A percentile compares a stretch with the other conserved stretches of the same genome.
phyloP scores from a whole-genome alignment of 2,329 filamentous ascomycete genomes.

The Neofusicoccum parvum region DNA sequence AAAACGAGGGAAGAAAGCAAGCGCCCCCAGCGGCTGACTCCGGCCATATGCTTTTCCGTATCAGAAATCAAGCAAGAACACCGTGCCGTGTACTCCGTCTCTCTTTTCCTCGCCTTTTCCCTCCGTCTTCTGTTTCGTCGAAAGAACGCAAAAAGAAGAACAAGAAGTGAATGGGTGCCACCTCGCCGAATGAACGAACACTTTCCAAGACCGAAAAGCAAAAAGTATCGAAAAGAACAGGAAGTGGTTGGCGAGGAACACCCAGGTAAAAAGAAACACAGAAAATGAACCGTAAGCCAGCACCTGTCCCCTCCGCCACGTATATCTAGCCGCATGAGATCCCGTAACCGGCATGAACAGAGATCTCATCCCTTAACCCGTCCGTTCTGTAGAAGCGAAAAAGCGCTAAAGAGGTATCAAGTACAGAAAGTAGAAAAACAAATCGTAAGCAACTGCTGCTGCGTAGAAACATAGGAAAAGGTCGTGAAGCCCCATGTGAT shows the following conservation, averaged over 20 bases:
- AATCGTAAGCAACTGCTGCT: constrained; percentile 13
- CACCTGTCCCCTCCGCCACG: background rate
- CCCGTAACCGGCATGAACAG: constrained; percentile 17
- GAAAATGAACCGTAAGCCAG: constrained; percentile 6
- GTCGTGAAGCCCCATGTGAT: constrained; percentile 11
- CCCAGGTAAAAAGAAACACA: background rate
- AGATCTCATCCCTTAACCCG: constrained; percentile 9
- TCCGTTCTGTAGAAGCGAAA: constrained; percentile 10
- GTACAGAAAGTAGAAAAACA: constrained; percentile 16
- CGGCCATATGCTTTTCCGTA: constrained; percentile 12
- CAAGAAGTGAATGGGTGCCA: background rate
- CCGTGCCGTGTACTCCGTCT: background rate
- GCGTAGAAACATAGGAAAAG: constrained; percentile 18
- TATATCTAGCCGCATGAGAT: constrained; percentile 13
- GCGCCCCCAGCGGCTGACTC: background rate
- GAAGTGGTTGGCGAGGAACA: constrained; percentile 2
- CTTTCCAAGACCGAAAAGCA: constrained; percentile 10
- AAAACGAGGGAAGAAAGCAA: constrained; percentile 28
- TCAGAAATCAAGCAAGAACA: constrained; percentile 5
- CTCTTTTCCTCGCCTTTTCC: background rate
- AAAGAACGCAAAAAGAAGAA: background rate
- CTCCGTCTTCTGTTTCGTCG: background rate
- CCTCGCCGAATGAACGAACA: constrained; percentile 8
- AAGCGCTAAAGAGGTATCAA: constrained; percentile 19
- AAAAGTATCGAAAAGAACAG: constrained; percentile 7